Evolutionary conservation across 2,329 filamentous ascomycete genomes (phyloP).

Genomic region (Neonectria coccinea): DNA sequence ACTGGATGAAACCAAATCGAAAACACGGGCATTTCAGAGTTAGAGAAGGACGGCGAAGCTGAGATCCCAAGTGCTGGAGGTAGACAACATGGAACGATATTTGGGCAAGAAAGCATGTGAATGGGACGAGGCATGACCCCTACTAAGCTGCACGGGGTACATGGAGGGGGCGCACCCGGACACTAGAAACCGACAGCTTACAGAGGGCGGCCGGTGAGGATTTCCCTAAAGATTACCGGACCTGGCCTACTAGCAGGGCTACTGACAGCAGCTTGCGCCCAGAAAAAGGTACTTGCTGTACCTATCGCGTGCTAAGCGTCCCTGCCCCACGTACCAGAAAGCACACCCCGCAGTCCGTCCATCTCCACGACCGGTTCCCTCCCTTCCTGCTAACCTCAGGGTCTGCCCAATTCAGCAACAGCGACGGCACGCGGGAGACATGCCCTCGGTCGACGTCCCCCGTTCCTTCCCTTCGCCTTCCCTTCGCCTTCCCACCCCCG

Average conservation of each 20-base stretch:
- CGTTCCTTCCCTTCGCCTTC: conserved; percentile 17
- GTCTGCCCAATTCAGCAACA: conserved; percentile 22
- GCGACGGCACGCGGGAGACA: conserved; percentile 18
- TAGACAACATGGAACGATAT: conserved; percentile 19
- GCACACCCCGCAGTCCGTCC: conserved; percentile 16
- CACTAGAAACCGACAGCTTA: conserved; percentile 24
- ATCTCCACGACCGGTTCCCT: conserved; percentile 23
- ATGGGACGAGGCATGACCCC: conserved; percentile 19
- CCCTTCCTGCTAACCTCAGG: conserved; percentile 20
- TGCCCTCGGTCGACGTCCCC: conserved; percentile 10
- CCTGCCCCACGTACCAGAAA: conserved; percentile 9
- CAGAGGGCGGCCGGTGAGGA: conserved; percentile 11
- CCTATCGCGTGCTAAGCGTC: too few relatives aligned
- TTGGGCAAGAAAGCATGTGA: conserved; percentile 25
- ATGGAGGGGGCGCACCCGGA: conserved; percentile 16
- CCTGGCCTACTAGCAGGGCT: not conserved
- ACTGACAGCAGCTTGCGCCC: not conserved
- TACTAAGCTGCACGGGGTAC: not conserved
- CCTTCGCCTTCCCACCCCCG: conserved; percentile 17
- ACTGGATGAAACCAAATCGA: not conserved
- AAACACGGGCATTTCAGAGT: conserved; percentile 1
- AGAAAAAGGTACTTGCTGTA: not conserved
- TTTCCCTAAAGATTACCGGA: conserved; percentile 12
- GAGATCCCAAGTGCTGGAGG: conserved; percentile 7
- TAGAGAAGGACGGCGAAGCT: conserved; percentile 8